A percentile compares a stretch with the other conserved stretches of the same genome.
Evolutionary conservation across 1,139 yeast species (phyloP).

Genomic region (Zygosaccharomyces pseudobailii): DNA sequence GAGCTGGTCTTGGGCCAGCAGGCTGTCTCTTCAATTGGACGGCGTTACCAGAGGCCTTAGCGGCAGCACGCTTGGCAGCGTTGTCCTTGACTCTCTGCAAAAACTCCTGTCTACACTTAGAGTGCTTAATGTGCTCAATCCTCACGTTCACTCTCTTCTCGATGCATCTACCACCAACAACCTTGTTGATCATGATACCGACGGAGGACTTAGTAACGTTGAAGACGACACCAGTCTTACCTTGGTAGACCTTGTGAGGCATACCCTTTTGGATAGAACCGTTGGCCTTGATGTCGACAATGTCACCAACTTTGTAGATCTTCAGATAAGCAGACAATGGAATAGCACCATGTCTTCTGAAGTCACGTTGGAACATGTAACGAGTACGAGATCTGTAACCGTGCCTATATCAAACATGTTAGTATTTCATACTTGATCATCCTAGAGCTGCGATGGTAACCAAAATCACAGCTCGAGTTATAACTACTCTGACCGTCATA

Average conservation of each 20-base stretch:
- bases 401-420: conserved; percentile 51
- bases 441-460: neutral
- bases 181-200: conserved; percentile 97
- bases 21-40: conserved; percentile 97
- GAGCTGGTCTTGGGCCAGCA: conserved; percentile 92
- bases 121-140: conserved; percentile 98
- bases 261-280: conserved; percentile 99
- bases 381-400: conserved; percentile 99
- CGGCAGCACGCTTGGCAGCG: conserved; percentile 91
- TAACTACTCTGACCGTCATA: neutral
- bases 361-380: conserved; percentile 99
- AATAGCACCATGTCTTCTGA: conserved; percentile 95
- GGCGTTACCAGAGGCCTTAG: conserved; percentile 89
- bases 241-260: conserved; percentile 99
- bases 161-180: conserved; percentile 97
- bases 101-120: conserved; percentile 99
- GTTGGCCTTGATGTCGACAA: conserved; percentile 98
- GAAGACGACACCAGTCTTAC: conserved; percentile 98
- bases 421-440: conserved; percentile 10
- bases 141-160: conserved; percentile 99
- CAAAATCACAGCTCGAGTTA: neutral
- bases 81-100: conserved; percentile 96
- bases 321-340: conserved; percentile 95
- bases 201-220: conserved; percentile 98
- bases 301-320: conserved; percentile 98